Conservation (phyloP, 768 basidiomycete species). For the Russula emetica region DNA sequence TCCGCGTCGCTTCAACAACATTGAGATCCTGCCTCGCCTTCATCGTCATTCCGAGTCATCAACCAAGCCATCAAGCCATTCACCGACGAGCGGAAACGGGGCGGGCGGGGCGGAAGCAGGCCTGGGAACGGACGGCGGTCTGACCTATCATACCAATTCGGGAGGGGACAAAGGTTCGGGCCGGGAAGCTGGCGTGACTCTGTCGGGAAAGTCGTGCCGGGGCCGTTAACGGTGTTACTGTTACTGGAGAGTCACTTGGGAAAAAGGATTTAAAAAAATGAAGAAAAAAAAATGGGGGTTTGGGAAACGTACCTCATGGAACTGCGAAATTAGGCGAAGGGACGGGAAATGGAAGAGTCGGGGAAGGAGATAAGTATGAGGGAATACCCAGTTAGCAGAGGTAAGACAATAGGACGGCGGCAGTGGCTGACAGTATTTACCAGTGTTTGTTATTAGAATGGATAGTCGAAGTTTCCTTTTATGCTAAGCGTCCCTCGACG, state of each 20-base stretch:
- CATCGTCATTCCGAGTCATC: background rate
- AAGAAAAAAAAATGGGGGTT: constrained; percentile 8
- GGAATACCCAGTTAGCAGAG: constrained; percentile 12
- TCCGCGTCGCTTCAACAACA: too few relatives aligned
- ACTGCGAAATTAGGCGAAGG: constrained; percentile 18
- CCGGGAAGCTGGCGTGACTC: constrained; percentile 17
- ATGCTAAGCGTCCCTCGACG: constrained; percentile 18
- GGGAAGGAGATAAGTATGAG: constrained; percentile 19
- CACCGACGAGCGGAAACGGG: background rate
- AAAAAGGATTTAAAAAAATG: too few relatives aligned
- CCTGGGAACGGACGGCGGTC: constrained; percentile 14
- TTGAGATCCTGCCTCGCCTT: too few relatives aligned
- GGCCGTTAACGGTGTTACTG: background rate
- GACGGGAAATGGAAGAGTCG: constrained; percentile 24
- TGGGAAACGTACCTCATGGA: constrained; percentile 9
- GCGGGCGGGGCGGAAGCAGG: background rate
- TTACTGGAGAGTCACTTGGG: constrained; percentile 2
- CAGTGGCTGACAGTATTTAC: constrained; percentile 27
- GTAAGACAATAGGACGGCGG: constrained; percentile 29
- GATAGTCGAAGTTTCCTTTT: constrained; percentile 16
- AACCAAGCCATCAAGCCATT: background rate
- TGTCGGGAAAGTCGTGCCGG: constrained; percentile 6
- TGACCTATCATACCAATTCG: constrained; percentile 1
- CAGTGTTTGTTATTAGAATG: constrained; percentile 23
- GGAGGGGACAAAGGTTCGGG: constrained; percentile 1